Evolutionary conservation across 2,329 filamentous ascomycete genomes (phyloP).

Genomic region (Xylariaceae sp.): DNA sequence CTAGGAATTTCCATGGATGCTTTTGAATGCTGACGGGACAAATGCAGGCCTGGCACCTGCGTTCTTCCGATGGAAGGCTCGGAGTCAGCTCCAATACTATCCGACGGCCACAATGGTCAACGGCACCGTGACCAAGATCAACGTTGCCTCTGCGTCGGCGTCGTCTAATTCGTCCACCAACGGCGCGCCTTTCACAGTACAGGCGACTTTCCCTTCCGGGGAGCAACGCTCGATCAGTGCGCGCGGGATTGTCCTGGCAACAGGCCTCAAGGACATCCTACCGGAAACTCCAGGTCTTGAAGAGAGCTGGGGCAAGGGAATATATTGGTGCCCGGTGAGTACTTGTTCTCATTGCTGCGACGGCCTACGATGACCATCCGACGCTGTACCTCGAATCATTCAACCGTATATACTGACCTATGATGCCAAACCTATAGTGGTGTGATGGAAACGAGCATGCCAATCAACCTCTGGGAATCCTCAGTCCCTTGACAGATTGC

Average conservation of each 20-base stretch:
- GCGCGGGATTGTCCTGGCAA: constrained; percentile 52
- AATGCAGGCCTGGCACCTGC: constrained; percentile 46
- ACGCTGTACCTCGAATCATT: not conserved
- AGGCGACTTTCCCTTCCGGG: constrained; percentile 28
- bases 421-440: constrained; percentile 35
- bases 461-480: constrained; percentile 51
- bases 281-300: constrained; percentile 49
- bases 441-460: constrained; percentile 59
- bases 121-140: constrained; percentile 45
- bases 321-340: constrained; percentile 52
- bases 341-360: not conserved
- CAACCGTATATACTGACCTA: not conserved
- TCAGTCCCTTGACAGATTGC: constrained; percentile 41
- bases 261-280: constrained; percentile 50
- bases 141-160: constrained; percentile 22
- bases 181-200: constrained; percentile 38
- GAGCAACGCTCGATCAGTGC: constrained; percentile 36
- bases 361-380: not conserved
- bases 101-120: constrained; percentile 45
- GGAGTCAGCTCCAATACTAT: constrained; percentile 48
- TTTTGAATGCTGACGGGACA: constrained; percentile 4
- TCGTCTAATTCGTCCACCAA: constrained; percentile 5
- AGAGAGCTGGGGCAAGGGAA: constrained; percentile 53
- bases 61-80: constrained; percentile 49
- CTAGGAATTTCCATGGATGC: not conserved